phyloP scores from a whole-genome alignment of 2,329 filamentous ascomycete genomes.

The Neurospora sp. region DNA sequence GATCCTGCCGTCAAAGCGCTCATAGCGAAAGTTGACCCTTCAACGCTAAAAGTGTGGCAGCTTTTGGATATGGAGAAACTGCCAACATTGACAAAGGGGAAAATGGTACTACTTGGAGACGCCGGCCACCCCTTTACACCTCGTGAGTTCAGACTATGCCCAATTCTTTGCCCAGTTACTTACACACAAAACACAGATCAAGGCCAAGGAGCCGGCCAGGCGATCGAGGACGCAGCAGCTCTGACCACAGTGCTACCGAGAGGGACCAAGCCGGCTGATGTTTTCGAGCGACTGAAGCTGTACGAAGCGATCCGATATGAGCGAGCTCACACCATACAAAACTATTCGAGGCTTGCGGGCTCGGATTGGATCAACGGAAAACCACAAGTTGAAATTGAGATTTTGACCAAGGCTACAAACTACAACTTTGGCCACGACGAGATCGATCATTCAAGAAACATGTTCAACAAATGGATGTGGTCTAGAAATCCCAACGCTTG shows the following conservation, averaged over 20 bases:
- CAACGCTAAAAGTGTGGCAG: slow-evolving; percentile 44
- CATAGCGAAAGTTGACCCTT: slow-evolving; percentile 31
- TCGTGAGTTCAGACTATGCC: slow-evolving; percentile 25
- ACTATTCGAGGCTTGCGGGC: slow-evolving; percentile 39
- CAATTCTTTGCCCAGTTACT: neutral
- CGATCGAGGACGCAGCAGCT: slow-evolving; percentile 57
- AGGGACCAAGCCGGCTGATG: slow-evolving; percentile 31
- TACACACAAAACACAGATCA: slow-evolving; percentile 25
- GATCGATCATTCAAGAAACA: slow-evolving; percentile 40
- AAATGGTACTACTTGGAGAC: slow-evolving; percentile 51
- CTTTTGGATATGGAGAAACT: slow-evolving; percentile 53
- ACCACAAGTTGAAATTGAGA: slow-evolving; percentile 28
- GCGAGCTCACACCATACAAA: slow-evolving; percentile 25
- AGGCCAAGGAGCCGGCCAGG: slow-evolving; percentile 51
- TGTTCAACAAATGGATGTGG: slow-evolving; percentile 40
- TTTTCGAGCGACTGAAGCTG: slow-evolving; percentile 45
- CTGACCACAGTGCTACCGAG: slow-evolving; percentile 44
- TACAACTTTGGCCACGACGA: slow-evolving; percentile 52
- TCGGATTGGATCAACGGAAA: slow-evolving; percentile 31
- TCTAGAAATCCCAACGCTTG: slow-evolving; percentile 25
- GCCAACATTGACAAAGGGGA: slow-evolving; percentile 41
- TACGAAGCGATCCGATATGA: slow-evolving; percentile 49
- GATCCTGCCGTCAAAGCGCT: slow-evolving; percentile 29
- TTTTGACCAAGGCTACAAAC: slow-evolving; percentile 27
- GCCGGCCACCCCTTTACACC: slow-evolving; percentile 60